Evolutionary conservation across 768 basidiomycete genomes (phyloP).

Genomic region (Panaeolus cyanescens): DNA sequence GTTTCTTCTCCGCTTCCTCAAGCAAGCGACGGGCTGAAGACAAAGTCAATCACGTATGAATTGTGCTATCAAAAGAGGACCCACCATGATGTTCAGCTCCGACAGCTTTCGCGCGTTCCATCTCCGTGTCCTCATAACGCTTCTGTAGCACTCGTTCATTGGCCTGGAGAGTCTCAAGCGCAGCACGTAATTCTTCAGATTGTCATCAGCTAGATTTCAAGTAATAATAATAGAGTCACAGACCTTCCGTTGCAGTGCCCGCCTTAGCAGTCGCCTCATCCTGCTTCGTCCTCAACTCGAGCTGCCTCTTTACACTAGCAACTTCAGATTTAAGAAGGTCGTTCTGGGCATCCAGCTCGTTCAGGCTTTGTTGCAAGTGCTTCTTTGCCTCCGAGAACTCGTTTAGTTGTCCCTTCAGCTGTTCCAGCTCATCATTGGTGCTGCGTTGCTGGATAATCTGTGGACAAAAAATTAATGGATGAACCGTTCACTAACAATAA

Average conservation of each 20-base stretch:
- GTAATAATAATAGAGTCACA: not conserved
- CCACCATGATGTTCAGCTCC: slow-evolving; percentile 66
- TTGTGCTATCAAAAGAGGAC: slow-evolving; percentile 7
- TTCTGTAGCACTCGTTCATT: slow-evolving; percentile 61
- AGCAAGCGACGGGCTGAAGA: slow-evolving; percentile 59
- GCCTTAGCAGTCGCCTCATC: slow-evolving; percentile 48
- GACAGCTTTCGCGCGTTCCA: slow-evolving; percentile 63
- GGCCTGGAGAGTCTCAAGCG: slow-evolving; percentile 63
- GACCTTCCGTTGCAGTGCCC: not conserved
- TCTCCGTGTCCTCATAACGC: slow-evolving; percentile 68
- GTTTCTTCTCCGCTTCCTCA: slow-evolving; percentile 60
- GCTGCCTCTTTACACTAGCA: slow-evolving; percentile 56
- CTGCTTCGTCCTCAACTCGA: slow-evolving; percentile 63
- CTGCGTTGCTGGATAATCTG: slow-evolving; percentile 70
- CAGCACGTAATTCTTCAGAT: slow-evolving; percentile 57
- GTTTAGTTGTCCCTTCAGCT: slow-evolving; percentile 60
- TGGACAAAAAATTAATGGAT: not conserved
- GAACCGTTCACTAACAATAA: not conserved
- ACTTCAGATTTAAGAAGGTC: slow-evolving; percentile 63
- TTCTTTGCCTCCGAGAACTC: slow-evolving; percentile 60
- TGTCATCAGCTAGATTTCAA: not conserved
- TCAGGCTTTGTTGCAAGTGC: slow-evolving; percentile 56
- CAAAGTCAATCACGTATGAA: slow-evolving; percentile 7
- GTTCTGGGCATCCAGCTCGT: slow-evolving; percentile 54
- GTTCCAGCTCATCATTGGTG: slow-evolving; percentile 65